Conservation (phyloP, 2,329 filamentous ascomycete genomes). For the Byssochlamys sp. region DNA sequence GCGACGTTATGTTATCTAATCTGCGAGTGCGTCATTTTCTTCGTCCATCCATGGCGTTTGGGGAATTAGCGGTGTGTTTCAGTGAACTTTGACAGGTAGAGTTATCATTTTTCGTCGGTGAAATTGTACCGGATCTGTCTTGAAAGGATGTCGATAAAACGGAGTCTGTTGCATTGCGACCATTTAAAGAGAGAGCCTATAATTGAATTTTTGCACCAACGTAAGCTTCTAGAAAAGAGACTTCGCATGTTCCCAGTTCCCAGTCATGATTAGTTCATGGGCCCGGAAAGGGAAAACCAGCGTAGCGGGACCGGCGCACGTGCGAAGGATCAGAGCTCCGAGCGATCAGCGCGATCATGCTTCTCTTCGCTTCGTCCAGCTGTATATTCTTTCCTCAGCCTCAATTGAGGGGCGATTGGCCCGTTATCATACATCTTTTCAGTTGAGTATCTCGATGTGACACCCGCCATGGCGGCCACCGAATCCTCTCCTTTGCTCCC, state of each 20-base stretch:
- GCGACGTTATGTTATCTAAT: neutral
- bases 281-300: neutral
- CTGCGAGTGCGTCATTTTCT: neutral
- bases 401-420: slow-evolving; percentile 1
- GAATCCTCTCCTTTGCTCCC: slow-evolving; percentile 36
- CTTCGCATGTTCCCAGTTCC: neutral
- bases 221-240: neutral
- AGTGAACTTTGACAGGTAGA: neutral
- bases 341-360: neutral
- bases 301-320: slow-evolving; percentile 11
- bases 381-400: neutral
- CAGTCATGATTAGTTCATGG: neutral
- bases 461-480: slow-evolving; percentile 25
- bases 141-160: neutral
- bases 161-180: neutral
- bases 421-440: neutral
- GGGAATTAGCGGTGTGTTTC: neutral
- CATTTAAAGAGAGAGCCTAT: neutral
- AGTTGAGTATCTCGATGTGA: neutral
- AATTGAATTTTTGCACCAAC: neutral
- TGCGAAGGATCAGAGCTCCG: slow-evolving; percentile 11
- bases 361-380: neutral
- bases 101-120: neutral
- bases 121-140: neutral
- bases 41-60: neutral